These are phyloP conservation scores for Coccomyxa sp. DNA, from an alignment of 139 green algal genomes.

Conservation along the genomic window DNA sequence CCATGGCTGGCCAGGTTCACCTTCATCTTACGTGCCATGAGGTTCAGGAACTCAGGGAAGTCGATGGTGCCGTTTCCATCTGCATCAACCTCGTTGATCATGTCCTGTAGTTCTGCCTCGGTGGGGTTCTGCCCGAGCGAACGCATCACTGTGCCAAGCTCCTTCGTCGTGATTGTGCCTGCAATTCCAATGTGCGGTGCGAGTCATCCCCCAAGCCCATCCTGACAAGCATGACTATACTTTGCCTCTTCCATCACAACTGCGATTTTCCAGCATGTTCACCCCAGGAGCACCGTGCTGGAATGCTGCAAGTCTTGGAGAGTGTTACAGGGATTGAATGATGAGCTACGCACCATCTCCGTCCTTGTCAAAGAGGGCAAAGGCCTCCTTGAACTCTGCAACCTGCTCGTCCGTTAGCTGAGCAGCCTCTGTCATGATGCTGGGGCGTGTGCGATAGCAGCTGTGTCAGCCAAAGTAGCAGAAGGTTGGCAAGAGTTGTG, in stretches of 20 bases:
- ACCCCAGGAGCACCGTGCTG: too few relatives aligned
- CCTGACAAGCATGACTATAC: too few relatives aligned
- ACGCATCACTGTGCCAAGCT: slow-evolving; percentile 99
- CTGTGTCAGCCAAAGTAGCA: too few relatives aligned
- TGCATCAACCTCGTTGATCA: slow-evolving; percentile 99
- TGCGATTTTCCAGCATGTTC: too few relatives aligned
- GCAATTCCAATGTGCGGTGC: too few relatives aligned
- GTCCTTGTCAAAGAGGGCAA: slow-evolving; percentile 92
- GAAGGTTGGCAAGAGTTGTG: background rate
- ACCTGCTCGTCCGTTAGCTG: slow-evolving; percentile 73
- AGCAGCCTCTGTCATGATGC: slow-evolving; percentile 17
- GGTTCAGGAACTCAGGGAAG: slow-evolving; percentile 98
- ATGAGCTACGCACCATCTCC: slow-evolving; percentile 77
- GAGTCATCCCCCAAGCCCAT: too few relatives aligned
- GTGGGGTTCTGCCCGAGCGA: slow-evolving; percentile 99
- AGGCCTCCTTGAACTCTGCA: slow-evolving; percentile 92
- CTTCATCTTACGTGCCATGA: slow-evolving; percentile 99
- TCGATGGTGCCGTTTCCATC: slow-evolving; percentile 99
- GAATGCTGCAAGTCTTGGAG: too few relatives aligned
- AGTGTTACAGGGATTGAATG: too few relatives aligned
- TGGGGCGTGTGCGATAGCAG: too few relatives aligned
- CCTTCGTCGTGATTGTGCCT: slow-evolving; percentile 95
- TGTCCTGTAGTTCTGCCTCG: slow-evolving; percentile 97
- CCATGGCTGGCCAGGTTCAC: too few relatives aligned
- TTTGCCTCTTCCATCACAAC: too few relatives aligned